Conservation (phyloP, 192 early-diverging fungal species). For the Thoreauomyces humboldtii region DNA sequence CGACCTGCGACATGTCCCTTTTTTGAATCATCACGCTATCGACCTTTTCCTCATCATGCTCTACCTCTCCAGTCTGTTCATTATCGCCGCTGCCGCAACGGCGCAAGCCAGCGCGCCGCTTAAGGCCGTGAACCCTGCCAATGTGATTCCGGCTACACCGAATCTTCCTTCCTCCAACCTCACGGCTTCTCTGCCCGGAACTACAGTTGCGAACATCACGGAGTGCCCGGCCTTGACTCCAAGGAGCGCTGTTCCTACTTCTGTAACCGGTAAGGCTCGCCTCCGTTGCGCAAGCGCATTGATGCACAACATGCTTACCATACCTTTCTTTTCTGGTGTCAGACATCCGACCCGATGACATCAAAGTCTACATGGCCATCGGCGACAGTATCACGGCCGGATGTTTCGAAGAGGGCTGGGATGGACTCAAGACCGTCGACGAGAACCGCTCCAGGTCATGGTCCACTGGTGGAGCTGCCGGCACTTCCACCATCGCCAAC, state of each 20-base stretch:
- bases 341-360: slow-evolving; percentile 13
- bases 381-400: slow-evolving; percentile 18
- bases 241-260: not conserved
- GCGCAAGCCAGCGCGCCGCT: no score
- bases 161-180: not conserved
- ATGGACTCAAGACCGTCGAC: not conserved
- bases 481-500: not conserved
- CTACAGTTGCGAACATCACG: not conserved
- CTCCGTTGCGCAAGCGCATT: no score
- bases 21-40: no score
- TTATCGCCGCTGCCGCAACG: no score
- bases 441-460: slow-evolving; percentile 4
- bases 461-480: not conserved
- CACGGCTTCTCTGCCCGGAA: not conserved
- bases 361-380: slow-evolving; percentile 14
- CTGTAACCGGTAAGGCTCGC: not conserved
- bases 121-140: not conserved
- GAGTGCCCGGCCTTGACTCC: not conserved
- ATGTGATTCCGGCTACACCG: not conserved
- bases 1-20: no score
- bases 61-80: no score
- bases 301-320: no score
- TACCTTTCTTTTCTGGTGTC: not conserved
- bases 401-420: not conserved
- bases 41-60: no score